Percentiles rank a stretch among this genome's conserved stretches.
These are phyloP conservation scores for Stygiomarasmius scandens DNA, from an alignment of 1,284 basidiomycete species.

Conservation along the genomic window DNA sequence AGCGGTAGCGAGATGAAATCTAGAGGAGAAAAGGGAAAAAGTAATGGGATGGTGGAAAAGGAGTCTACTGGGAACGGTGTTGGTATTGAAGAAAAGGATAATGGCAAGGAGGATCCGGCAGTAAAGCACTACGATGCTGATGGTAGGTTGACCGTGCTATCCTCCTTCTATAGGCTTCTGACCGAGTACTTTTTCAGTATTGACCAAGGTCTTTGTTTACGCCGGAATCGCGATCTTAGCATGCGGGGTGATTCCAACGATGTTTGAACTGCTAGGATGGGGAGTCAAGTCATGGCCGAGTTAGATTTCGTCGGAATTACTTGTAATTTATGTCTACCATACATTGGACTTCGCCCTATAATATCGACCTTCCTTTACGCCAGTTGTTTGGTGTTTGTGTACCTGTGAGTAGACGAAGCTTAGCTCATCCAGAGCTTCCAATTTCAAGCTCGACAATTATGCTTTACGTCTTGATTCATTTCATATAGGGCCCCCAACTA, in stretches of 20 bases:
- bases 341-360: background rate
- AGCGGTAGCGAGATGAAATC: conserved; percentile 15
- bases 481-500: no score
- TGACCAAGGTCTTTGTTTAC: conserved; percentile 93
- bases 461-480: no score
- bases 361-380: no score
- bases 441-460: no score
- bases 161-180: background rate
- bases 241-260: conserved; percentile 59
- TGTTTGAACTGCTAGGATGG: conserved; percentile 74
- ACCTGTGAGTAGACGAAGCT: no score
- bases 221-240: conserved; percentile 80
- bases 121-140: conserved; percentile 85
- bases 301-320: background rate
- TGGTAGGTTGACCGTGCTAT: conserved; percentile 50
- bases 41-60: conserved; percentile 16
- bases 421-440: no score
- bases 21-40: conserved; percentile 6
- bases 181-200: conserved; percentile 48
- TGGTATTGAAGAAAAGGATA: conserved; percentile 4
- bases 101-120: conserved; percentile 26
- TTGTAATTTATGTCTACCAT: background rate
- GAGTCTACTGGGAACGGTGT: conserved; percentile 31
- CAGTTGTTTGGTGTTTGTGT: no score
- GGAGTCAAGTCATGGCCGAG: conserved; percentile 43